These are phyloP conservation scores for Botrytis medusae DNA, from an alignment of 2,329 filamentous ascomycete species.

Conservation along the genomic window DNA sequence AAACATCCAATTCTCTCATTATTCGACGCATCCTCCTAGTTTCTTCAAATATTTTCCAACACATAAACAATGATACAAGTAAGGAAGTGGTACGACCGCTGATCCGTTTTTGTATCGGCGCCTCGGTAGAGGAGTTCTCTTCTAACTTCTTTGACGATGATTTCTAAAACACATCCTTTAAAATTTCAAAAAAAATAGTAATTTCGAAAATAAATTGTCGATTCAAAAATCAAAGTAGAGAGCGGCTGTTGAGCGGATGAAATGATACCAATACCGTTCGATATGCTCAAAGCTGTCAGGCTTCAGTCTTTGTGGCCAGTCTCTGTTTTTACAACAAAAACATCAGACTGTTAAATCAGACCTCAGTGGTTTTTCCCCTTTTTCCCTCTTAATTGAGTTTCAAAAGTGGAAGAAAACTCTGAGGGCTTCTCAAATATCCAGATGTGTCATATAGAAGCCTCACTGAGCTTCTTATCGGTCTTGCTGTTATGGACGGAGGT, in stretches of 20 bases:
- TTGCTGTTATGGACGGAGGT: neutral
- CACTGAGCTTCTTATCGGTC: no score
- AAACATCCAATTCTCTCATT: neutral
- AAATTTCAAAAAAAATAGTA: neutral
- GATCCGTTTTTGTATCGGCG: neutral
- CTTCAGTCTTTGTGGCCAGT: neutral
- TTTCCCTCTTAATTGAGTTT: neutral
- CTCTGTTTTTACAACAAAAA: neutral
- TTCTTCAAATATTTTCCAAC: rapidly evolving
- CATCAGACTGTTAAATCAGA: neutral
- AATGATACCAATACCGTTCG: neutral
- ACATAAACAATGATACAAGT: neutral
- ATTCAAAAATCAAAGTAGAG: no score
- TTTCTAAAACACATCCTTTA: neutral
- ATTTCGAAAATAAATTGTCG: neutral
- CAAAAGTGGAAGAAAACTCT: neutral
- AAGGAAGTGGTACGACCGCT: neutral
- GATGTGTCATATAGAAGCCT: neutral
- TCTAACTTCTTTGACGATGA: neutral
- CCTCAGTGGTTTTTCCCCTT: rapidly evolving
- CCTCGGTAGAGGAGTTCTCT: neutral
- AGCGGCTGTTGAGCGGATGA: neutral
- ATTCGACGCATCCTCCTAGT: rapidly evolving
- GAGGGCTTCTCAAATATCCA: no score
- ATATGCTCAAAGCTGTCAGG: neutral